Evolutionary conservation across 2,329 filamentous ascomycete genomes (phyloP).

Genomic region (Colletotrichum shisoi): DNA sequence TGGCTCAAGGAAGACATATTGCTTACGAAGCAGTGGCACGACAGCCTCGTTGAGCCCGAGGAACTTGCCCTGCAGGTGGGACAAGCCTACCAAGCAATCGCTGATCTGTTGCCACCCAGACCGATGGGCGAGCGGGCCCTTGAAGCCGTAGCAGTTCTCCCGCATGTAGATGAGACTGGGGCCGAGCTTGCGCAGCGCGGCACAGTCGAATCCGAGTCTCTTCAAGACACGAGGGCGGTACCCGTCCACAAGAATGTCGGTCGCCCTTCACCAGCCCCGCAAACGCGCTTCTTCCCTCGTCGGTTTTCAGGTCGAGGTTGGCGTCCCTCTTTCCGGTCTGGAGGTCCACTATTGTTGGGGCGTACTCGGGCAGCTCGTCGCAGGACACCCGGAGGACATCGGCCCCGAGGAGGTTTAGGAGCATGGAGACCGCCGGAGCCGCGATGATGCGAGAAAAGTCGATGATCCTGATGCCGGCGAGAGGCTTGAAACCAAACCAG

Average conservation of each 20-base stretch:
- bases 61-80: constrained; percentile 50
- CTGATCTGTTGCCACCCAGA: constrained; percentile 52
- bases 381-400: constrained; percentile 42
- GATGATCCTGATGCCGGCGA: constrained; percentile 48
- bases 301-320: constrained; percentile 46
- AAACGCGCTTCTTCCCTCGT: constrained; percentile 41
- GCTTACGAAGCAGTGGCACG: constrained; percentile 41
- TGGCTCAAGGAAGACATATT: no score
- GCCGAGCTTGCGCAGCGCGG: constrained; percentile 33
- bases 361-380: constrained; percentile 45
- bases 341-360: constrained; percentile 46
- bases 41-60: constrained; percentile 47
- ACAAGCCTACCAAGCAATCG: constrained; percentile 50
- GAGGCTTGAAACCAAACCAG: constrained; percentile 43
- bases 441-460: constrained; percentile 43
- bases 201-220: constrained; percentile 45
- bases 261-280: constrained; percentile 44
- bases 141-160: constrained; percentile 51
- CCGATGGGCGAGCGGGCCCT: constrained; percentile 46
- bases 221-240: constrained; percentile 48
- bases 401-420: constrained; percentile 47
- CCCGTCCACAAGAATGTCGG: constrained; percentile 49
- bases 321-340: constrained; percentile 48
- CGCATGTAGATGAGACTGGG: constrained; percentile 47
- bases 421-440: constrained; percentile 47